Conservation (phyloP, 1,284 basidiomycete species). For the Cutaneotrichosporon dermatis region DNA sequence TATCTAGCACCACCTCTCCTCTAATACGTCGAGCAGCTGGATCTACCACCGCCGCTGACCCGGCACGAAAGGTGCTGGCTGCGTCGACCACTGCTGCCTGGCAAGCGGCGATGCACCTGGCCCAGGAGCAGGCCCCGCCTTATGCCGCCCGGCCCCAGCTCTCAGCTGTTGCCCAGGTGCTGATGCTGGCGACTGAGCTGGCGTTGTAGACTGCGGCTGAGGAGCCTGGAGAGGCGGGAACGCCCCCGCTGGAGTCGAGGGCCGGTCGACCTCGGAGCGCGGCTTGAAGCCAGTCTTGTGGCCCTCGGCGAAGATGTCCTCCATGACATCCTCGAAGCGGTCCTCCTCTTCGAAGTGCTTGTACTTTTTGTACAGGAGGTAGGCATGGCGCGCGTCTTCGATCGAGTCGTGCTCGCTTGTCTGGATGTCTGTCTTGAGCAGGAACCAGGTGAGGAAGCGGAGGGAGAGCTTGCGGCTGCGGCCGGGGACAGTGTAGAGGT, state of each 20-base stretch:
- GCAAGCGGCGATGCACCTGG: background rate
- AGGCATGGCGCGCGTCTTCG: slow-evolving; percentile 84
- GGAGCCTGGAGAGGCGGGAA: background rate
- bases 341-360: slow-evolving; percentile 70
- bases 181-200: too few relatives aligned
- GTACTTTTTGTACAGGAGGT: slow-evolving; percentile 81
- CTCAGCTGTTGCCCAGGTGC: too few relatives aligned
- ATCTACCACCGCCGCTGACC: slow-evolving; percentile 11
- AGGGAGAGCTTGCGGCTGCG: slow-evolving; percentile 84
- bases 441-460: slow-evolving; percentile 90
- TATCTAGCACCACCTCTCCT: background rate
- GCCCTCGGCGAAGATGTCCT: slow-evolving; percentile 60
- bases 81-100: background rate
- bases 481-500: slow-evolving; percentile 77
- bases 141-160: too few relatives aligned
- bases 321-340: slow-evolving; percentile 80
- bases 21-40: background rate
- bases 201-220: too few relatives aligned
- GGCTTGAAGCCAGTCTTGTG: slow-evolving; percentile 33
- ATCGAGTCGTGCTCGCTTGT: slow-evolving; percentile 93
- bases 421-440: slow-evolving; percentile 87
- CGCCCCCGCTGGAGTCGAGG: background rate
- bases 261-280: slow-evolving; percentile 8
- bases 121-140: too few relatives aligned
- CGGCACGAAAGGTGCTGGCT: slow-evolving; percentile 8